These are phyloP conservation scores for Xanthoconium separans DNA, from an alignment of 1,284 basidiomycete genomes.

Conservation along the genomic window DNA sequence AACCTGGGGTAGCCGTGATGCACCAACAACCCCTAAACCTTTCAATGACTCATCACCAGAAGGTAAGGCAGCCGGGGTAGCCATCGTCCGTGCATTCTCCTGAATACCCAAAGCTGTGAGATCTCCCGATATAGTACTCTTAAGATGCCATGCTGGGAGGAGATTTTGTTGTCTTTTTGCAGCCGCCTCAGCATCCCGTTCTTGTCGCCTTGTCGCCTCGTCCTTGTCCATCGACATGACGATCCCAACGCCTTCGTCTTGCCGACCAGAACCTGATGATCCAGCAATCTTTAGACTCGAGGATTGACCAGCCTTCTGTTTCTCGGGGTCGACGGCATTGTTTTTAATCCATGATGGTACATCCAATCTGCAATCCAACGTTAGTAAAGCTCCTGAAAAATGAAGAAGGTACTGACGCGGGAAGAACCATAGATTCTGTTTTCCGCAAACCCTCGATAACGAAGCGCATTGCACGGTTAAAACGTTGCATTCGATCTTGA, in stretches of 20 bases:
- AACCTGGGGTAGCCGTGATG: slow-evolving; percentile 32
- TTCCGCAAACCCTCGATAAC: slow-evolving; percentile 86
- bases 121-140: slow-evolving; percentile 92
- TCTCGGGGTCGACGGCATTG: slow-evolving; percentile 59
- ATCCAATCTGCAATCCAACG: slow-evolving; percentile 60
- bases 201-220: slow-evolving; percentile 63
- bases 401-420: slow-evolving; percentile 50
- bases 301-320: slow-evolving; percentile 50
- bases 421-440: slow-evolving; percentile 85
- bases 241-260: slow-evolving; percentile 75
- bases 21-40: slow-evolving; percentile 57
- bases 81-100: slow-evolving; percentile 54
- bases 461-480: slow-evolving; percentile 89
- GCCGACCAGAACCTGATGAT: slow-evolving; percentile 55
- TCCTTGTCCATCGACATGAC: slow-evolving; percentile 82
- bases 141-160: slow-evolving; percentile 90
- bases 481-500: slow-evolving; percentile 93
- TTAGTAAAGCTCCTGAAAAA: slow-evolving; percentile 1
- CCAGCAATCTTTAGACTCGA: slow-evolving; percentile 70
- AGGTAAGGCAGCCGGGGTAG: slow-evolving; percentile 32
- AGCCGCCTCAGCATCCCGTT: slow-evolving; percentile 69
- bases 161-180: slow-evolving; percentile 87
- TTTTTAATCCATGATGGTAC: slow-evolving; percentile 76
- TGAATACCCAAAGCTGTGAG: slow-evolving; percentile 82
- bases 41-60: slow-evolving; percentile 69